Conservation (phyloP, 2,329 filamentous ascomycete genomes). For the Graphilbum sp. region DNA sequence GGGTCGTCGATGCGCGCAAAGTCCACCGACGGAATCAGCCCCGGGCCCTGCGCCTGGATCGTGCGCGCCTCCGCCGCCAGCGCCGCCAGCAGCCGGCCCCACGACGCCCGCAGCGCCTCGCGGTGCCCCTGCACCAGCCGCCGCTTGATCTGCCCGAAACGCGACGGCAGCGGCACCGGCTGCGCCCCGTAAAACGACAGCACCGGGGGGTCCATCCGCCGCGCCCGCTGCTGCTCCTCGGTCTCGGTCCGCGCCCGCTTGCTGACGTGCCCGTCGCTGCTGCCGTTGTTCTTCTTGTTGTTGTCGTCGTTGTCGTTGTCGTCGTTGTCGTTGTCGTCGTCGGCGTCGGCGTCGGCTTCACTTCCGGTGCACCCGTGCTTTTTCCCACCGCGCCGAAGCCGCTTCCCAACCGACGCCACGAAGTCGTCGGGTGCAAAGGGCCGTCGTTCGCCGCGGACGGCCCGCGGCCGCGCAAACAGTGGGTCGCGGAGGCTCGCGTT, state of each 20-base stretch:
- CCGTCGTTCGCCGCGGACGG: too few relatives aligned
- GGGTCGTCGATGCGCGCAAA: constrained; percentile 31
- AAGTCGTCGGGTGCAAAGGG: too few relatives aligned
- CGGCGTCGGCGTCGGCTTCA: too few relatives aligned
- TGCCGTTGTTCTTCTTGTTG: background rate
- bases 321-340: too few relatives aligned
- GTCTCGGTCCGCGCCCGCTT: background rate
- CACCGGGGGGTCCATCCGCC: constrained; percentile 30
- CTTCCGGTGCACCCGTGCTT: too few relatives aligned
- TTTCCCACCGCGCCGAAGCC: too few relatives aligned
- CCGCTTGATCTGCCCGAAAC: constrained; percentile 40
- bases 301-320: background rate
- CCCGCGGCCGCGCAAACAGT: constrained; percentile 1
- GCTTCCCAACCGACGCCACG: too few relatives aligned
- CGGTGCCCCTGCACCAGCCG: constrained; percentile 38
- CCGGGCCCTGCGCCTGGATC: constrained; percentile 25
- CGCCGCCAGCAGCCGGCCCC: constrained; percentile 34
- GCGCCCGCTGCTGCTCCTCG: too few relatives aligned
- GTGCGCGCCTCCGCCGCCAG: constrained; percentile 29
- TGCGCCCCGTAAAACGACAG: constrained; percentile 41
- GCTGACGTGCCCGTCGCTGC: background rate
- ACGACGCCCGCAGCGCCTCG: constrained; percentile 34
- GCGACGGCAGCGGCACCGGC: constrained; percentile 39
- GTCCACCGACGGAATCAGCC: constrained; percentile 39
- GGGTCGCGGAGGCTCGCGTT: constrained; percentile 5